Conservation (phyloP, 139 green algal genomes). For the Chlorella sorokiniana region DNA sequence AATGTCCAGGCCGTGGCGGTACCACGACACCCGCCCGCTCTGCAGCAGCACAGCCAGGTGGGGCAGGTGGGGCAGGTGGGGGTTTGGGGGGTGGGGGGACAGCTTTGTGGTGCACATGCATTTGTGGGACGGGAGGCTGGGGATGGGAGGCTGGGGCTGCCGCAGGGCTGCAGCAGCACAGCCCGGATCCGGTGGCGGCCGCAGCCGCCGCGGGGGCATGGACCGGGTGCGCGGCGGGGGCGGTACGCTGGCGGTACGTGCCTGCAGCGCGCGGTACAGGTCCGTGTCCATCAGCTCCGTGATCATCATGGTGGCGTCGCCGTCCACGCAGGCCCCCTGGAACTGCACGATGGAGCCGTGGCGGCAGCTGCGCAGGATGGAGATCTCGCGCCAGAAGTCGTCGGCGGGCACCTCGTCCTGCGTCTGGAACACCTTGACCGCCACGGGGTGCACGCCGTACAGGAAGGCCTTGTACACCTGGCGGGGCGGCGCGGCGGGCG, state of each 20-base stretch:
- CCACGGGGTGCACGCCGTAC: constrained; percentile 23
- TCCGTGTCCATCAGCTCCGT: constrained; percentile 32
- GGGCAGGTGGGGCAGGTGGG: not conserved
- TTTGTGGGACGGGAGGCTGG: too few species aligned
- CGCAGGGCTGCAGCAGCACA: not conserved
- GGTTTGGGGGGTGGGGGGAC: not conserved
- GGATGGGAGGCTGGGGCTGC: too few species aligned
- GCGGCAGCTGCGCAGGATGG: constrained; percentile 21
- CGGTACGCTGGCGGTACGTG: too few species aligned
- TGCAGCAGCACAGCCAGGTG: not conserved
- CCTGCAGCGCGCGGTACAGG: constrained; percentile 34
- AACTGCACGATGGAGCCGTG: constrained; percentile 27
- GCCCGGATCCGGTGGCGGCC: not conserved
- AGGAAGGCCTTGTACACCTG: constrained; percentile 37
- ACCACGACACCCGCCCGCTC: constrained; percentile 12
- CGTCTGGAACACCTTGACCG: constrained; percentile 37
- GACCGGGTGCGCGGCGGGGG: too few species aligned
- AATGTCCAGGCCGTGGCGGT: constrained; percentile 26
- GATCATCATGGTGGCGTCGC: constrained; percentile 37
- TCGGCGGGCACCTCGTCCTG: constrained; percentile 16
- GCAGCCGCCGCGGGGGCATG: not conserved
- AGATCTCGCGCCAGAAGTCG: constrained; percentile 23
- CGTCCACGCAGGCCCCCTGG: constrained; percentile 22
- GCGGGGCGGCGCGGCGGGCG: not conserved
- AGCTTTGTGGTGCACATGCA: too few species aligned